A percentile compares a stretch with the other conserved stretches of the same genome.
Evolutionary conservation across 2,329 filamentous ascomycete genomes (phyloP).

Genomic region (Gnomoniopsis sp.): DNA sequence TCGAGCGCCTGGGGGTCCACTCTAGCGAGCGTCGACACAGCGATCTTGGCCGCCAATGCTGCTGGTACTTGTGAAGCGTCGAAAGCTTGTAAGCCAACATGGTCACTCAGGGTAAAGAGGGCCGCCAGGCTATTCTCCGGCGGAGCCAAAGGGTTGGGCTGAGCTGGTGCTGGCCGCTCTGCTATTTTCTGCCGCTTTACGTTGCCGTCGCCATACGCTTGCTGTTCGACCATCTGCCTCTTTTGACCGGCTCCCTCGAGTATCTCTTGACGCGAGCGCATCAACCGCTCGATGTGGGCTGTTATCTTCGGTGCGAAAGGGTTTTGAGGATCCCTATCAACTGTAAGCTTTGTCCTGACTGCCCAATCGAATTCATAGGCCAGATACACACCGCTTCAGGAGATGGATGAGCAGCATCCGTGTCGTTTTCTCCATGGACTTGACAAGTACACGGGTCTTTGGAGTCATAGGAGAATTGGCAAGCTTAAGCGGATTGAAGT

Average conservation of each 20-base stretch:
- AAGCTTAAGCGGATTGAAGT: slow-evolving; percentile 86
- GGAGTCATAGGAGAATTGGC: slow-evolving; percentile 74
- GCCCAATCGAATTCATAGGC: slow-evolving; percentile 13
- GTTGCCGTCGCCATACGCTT: slow-evolving; percentile 72
- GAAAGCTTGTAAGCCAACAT: slow-evolving; percentile 71
- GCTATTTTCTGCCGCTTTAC: slow-evolving; percentile 67
- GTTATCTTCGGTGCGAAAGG: slow-evolving; percentile 75
- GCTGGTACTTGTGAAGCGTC: slow-evolving; percentile 77
- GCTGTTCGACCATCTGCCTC: slow-evolving; percentile 67
- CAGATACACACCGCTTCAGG: slow-evolving; percentile 61
- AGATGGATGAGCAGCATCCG: slow-evolving; percentile 80
- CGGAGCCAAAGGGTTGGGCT: slow-evolving; percentile 68
- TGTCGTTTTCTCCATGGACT: slow-evolving; percentile 93
- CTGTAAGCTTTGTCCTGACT: slow-evolving; percentile 19
- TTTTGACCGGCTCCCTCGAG: slow-evolving; percentile 80
- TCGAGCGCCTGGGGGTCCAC: slow-evolving; percentile 67
- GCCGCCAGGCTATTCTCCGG: slow-evolving; percentile 78
- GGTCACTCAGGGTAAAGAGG: slow-evolving; percentile 80
- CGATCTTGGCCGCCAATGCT: slow-evolving; percentile 74
- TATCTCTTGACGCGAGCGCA: slow-evolving; percentile 72
- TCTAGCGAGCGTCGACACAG: slow-evolving; percentile 72
- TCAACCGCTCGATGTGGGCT: slow-evolving; percentile 78
- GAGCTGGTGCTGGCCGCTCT: slow-evolving; percentile 40
- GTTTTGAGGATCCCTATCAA: slow-evolving; percentile 70
- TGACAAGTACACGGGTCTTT: slow-evolving; percentile 76